Base-by-base conservation (phyloP, 2,329 filamentous ascomycete species). In the Diplodia scrobiculata region DNA sequence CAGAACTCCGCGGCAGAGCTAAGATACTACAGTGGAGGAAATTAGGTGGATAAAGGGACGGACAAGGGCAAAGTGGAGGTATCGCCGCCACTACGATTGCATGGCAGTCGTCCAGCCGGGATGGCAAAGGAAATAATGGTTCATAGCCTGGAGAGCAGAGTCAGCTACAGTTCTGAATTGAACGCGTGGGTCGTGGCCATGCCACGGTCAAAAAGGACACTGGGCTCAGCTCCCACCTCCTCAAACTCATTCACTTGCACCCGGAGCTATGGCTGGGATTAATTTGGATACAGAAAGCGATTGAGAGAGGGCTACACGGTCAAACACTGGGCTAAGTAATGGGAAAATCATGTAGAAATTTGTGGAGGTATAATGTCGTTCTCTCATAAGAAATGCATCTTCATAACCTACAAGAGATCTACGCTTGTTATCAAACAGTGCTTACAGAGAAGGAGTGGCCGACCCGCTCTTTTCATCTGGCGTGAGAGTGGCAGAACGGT, bases 401-500 rank as follows among this genome's bases (percentile, higher is more conserved):
- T 36, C 58, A 62, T 62, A 36, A 62, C 58, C 58, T 62, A 62
- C 58, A 62, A 62, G 21, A 62, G n/a, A 17, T 27, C 19, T 41
- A 11, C 36, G 27, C 14, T 36, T 62, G 25, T 36, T n/a, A 6
- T n/a, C 29, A 10, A 48, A 19, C 29, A 29, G 5, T 34, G 29
- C 19, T 41, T 58, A 65, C 13, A 27, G 41, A 11, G 52, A 65
- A 17, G 52, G 63, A 10, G 52, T 55, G 6, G 19, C 51, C 11
- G 63, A 65, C 17, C 41, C 38, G n/a, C 52, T 55, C 6, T 29
- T 50, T 55, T 65, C 63, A 51, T 66, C 65, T 25, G 65, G 58
- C 27, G 65, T 66, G n/a, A 66, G 45, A 38, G 65, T 66, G 19
- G 65, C 50, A 25, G 65, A 66, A 27, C 65, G 65, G 9, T 66